Conservation (phyloP, 768 basidiomycete genomes). For the Tephrocybe sp. region DNA sequence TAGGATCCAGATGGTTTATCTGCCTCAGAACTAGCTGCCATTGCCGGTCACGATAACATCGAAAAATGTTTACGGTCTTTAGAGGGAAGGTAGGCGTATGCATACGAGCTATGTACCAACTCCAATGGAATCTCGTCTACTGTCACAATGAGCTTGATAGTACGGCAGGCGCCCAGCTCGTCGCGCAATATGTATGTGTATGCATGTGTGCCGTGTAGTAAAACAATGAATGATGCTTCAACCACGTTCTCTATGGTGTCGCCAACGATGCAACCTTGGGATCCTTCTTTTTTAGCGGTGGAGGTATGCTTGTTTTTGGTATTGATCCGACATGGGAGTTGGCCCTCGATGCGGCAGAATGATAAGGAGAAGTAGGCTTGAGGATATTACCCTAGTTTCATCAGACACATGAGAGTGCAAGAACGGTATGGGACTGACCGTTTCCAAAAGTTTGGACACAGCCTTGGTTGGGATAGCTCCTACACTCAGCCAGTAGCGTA, state of each 20-base stretch:
- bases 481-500: conserved; percentile 84
- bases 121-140: not conserved
- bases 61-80: conserved; percentile 28
- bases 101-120: not conserved
- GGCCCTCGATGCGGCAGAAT: conserved; percentile 34
- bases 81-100: not conserved
- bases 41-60: conserved; percentile 58
- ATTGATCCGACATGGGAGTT: not conserved
- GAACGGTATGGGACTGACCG: conserved; percentile 52
- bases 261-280: not conserved
- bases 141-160: not conserved
- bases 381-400: conserved; percentile 58
- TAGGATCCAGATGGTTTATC: conserved; percentile 72
- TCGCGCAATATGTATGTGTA: too few species aligned
- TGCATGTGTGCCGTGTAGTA: too few species aligned
- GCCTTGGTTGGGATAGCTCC: conserved; percentile 83
- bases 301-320: not conserved
- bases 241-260: not conserved
- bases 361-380: conserved; percentile 55
- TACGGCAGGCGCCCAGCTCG: too few species aligned
- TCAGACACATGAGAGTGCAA: not conserved
- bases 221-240: too few species aligned
- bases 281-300: not conserved
- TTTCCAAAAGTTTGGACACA: conserved; percentile 73
- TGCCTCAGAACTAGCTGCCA: conserved; percentile 57